A percentile compares a stretch with the other conserved stretches of the same genome.
These are phyloP conservation scores for Colletotrichum neosansevieriae DNA, from an alignment of 2,329 filamentous ascomycete genomes.

Conservation along the genomic window DNA sequence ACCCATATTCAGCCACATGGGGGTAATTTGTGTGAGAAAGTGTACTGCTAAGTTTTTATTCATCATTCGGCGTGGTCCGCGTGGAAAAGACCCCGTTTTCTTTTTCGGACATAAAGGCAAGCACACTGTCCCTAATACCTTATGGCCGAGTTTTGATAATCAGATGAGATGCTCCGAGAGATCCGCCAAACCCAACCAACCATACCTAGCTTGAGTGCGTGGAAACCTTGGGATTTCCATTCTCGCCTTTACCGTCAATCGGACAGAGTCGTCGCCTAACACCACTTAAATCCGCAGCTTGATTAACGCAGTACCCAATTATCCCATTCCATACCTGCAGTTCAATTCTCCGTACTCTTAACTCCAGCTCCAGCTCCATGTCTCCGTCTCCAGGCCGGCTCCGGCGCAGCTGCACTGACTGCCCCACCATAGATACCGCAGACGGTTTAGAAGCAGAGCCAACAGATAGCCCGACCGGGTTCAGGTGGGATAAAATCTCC, in stretches of 20 bases:
- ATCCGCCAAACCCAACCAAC: slow-evolving; percentile 10
- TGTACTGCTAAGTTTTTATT: too few relatives aligned
- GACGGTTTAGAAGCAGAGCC: neutral
- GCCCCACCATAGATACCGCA: slow-evolving; percentile 11
- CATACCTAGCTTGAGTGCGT: neutral
- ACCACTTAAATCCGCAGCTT: slow-evolving; percentile 2
- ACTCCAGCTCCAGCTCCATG: slow-evolving; percentile 8
- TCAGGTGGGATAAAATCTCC: neutral
- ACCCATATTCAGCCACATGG: too few relatives aligned
- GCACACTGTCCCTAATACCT: too few relatives aligned
- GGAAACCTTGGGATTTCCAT: neutral
- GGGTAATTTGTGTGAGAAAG: too few relatives aligned
- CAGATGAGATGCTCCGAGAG: slow-evolving; percentile 17
- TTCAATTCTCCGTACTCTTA: neutral
- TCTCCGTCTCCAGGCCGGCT: slow-evolving; percentile 14
- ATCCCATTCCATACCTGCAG: neutral
- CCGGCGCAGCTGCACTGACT: slow-evolving; percentile 21
- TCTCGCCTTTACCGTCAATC: too few relatives aligned
- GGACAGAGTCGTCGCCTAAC: neutral
- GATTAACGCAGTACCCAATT: neutral
- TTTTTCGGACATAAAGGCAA: too few relatives aligned
- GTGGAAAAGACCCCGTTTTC: too few relatives aligned
- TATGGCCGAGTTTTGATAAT: neutral
- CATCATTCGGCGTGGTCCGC: too few relatives aligned
- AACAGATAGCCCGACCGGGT: neutral